A percentile compares a stretch with the other conserved stretches of the same genome.
Conservation (phyloP, 2,329 filamentous ascomycete species). For the Fonsecaea pugnacius region DNA sequence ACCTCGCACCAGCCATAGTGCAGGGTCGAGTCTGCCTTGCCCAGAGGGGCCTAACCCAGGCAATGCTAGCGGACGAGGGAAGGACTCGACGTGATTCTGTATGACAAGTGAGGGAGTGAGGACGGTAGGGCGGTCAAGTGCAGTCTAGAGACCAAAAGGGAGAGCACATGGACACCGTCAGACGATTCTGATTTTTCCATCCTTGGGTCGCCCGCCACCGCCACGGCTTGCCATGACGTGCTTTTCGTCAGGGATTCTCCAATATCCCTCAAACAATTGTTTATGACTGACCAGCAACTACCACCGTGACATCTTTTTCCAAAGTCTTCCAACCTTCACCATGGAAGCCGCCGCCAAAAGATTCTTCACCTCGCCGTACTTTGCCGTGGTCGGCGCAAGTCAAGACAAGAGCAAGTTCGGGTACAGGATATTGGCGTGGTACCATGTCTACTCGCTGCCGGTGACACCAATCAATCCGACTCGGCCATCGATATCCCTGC, state of each 20-base stretch:
- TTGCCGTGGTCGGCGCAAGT: constrained; percentile 88
- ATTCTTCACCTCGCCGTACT: constrained; percentile 80
- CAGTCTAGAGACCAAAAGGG: too few relatives aligned
- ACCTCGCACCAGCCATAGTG: constrained; percentile 17
- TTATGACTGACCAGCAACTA: neutral
- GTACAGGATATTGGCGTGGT: constrained; percentile 81
- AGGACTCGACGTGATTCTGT: neutral
- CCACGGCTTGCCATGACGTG: neutral
- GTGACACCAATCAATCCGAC: constrained; percentile 84
- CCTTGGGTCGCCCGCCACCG: neutral
- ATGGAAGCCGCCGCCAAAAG: constrained; percentile 73
- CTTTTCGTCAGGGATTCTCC: neutral
- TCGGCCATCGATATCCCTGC: constrained; percentile 66
- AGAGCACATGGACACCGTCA: neutral
- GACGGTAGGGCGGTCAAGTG: too few relatives aligned
- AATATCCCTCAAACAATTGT: neutral
- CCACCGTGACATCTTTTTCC: neutral
- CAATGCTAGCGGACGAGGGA: neutral
- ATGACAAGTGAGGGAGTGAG: neutral
- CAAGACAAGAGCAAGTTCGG: constrained; percentile 85
- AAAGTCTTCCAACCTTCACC: neutral
- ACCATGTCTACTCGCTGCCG: constrained; percentile 73
- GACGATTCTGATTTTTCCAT: neutral
- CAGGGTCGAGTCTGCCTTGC: constrained; percentile 27
- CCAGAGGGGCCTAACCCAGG: neutral